These are phyloP conservation scores for Beauveria caledonica DNA, from an alignment of 2,329 filamentous ascomycete genomes.

Conservation along the genomic window DNA sequence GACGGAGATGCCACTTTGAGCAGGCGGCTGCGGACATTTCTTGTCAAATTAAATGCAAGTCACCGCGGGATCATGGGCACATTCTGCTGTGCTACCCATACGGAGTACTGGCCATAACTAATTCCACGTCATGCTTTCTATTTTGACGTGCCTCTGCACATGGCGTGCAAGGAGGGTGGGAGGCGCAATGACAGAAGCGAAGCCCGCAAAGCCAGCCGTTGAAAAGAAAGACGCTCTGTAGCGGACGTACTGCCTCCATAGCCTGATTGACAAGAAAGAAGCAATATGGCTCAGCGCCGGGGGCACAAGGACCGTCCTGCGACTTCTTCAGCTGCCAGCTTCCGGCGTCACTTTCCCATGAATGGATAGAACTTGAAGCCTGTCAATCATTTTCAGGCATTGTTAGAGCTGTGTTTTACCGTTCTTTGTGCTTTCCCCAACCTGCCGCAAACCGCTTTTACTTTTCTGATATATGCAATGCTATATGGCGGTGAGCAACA, in stretches of 20 bases:
- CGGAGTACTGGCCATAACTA: too few relatives aligned
- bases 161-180: background rate
- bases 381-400: background rate
- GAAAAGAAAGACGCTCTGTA: too few relatives aligned
- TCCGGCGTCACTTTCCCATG: too few relatives aligned
- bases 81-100: background rate
- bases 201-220: too few relatives aligned
- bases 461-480: background rate
- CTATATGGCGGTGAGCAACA: conserved; percentile 5
- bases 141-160: background rate
- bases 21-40: background rate
- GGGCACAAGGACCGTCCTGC: too few relatives aligned
- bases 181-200: too few relatives aligned
- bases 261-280: too few relatives aligned
- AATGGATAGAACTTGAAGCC: too few relatives aligned
- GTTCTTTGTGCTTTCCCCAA: background rate
- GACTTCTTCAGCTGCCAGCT: too few relatives aligned
- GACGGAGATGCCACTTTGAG: background rate
- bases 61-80: background rate
- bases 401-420: too few relatives aligned
- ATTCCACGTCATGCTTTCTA: background rate
- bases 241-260: too few relatives aligned
- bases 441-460: background rate
- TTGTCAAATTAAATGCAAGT: background rate
- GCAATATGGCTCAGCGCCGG: too few relatives aligned